A percentile compares a stretch with the other conserved stretches of the same genome.
Evolutionary conservation across 352 stramenopile species (phyloP).

Genomic region (Pythium monospermum): DNA sequence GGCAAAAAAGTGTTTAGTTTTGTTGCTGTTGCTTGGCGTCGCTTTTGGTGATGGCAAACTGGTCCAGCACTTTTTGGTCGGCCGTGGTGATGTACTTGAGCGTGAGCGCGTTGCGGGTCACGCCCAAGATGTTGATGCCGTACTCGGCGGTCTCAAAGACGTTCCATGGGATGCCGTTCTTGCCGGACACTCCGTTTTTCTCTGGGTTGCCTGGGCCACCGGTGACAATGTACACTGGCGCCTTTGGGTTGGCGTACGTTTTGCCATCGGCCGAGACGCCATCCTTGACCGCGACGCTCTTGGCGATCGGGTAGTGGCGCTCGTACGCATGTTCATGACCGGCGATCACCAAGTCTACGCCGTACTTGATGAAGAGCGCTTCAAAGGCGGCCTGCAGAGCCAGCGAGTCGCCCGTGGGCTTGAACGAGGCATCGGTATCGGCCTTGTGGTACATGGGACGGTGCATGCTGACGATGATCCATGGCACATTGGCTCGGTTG

Average conservation of each 20-base stretch:
- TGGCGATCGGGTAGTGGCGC: slow-evolving; percentile 14
- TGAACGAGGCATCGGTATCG: not conserved
- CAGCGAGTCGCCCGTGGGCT: slow-evolving; percentile 13
- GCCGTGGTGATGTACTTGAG: slow-evolving; percentile 28
- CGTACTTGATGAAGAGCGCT: slow-evolving; percentile 41
- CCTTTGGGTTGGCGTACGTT: slow-evolving; percentile 20
- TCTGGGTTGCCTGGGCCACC: slow-evolving; percentile 22
- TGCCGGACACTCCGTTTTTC: slow-evolving; percentile 10
- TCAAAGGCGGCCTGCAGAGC: slow-evolving; percentile 40
- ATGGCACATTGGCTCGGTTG: slow-evolving; percentile 46
- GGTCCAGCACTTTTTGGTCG: slow-evolving; percentile 23
- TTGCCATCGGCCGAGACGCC: slow-evolving; percentile 15
- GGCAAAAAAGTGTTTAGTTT: no score
- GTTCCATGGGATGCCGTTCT: slow-evolving; percentile 30
- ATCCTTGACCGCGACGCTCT: slow-evolving; percentile 9
- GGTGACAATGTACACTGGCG: slow-evolving; percentile 22
- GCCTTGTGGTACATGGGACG: slow-evolving; percentile 54
- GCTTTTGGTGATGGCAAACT: slow-evolving; percentile 40
- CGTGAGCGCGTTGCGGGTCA: slow-evolving; percentile 26
- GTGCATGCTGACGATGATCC: slow-evolving; percentile 73
- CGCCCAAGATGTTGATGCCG: slow-evolving; percentile 31
- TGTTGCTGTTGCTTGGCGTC: slow-evolving; percentile 1
- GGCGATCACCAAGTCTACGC: slow-evolving; percentile 33
- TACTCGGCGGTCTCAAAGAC: slow-evolving; percentile 31
- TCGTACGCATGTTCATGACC: slow-evolving; percentile 36